Percentiles rank a stretch among this genome's conserved stretches.
These are phyloP conservation scores for Dentipellis sp. DNA, from an alignment of 768 basidiomycete genomes.

Conservation along the genomic window DNA sequence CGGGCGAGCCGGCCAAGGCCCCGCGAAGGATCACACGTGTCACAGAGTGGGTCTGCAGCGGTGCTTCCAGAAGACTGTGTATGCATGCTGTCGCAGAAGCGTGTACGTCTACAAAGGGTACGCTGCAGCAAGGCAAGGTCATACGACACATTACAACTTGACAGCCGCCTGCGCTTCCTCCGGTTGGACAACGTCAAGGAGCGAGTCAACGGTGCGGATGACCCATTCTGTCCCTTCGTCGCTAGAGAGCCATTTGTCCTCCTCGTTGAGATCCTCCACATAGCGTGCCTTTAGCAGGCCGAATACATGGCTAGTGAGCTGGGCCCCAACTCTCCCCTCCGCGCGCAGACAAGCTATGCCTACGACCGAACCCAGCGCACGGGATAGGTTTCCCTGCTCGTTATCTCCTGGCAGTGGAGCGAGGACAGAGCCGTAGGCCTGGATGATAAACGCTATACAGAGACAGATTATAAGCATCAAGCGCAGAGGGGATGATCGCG, in stretches of 20 bases:
- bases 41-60: constrained; percentile 2
- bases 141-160: constrained; percentile 43
- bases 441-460: constrained; percentile 71
- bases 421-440: constrained; percentile 73
- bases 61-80: constrained; percentile 8
- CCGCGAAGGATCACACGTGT: neutral
- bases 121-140: constrained; percentile 1
- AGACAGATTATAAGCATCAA: constrained; percentile 4
- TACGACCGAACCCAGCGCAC: constrained; percentile 75
- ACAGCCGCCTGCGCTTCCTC: constrained; percentile 24
- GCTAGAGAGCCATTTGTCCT: constrained; percentile 72
- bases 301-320: constrained; percentile 82
- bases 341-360: constrained; percentile 81
- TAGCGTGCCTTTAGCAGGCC: constrained; percentile 80
- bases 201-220: constrained; percentile 70
- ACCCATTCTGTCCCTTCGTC: constrained; percentile 91
- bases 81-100: constrained; percentile 2
- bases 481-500: constrained; percentile 9
- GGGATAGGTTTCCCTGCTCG: constrained; percentile 78
- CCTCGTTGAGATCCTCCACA: constrained; percentile 47
- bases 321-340: constrained; percentile 77
- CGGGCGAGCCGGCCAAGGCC: constrained; percentile 8
- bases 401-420: constrained; percentile 52
- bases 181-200: constrained; percentile 60
- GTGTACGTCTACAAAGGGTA: constrained; percentile 5